Evolutionary conservation across 192 early-diverging fungal species (phyloP).

Genomic region (Allomyces macrogynus): DNA sequence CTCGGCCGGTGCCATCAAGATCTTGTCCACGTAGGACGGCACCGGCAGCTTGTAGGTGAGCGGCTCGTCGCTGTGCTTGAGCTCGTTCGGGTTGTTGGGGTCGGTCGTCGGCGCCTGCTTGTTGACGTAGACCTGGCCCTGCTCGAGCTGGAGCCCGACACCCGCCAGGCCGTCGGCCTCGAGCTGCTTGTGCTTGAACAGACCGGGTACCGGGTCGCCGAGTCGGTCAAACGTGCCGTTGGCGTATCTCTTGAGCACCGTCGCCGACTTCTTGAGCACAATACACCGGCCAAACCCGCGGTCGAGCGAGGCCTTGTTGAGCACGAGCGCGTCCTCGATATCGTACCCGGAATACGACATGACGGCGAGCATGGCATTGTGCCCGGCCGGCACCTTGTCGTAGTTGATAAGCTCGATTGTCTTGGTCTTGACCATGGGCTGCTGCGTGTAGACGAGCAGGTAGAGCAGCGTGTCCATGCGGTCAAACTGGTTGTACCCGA

Average conservation of each 20-base stretch:
- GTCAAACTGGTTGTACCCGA: slow-evolving; percentile 83
- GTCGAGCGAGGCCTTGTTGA: slow-evolving; percentile 88
- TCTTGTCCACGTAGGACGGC: slow-evolving; percentile 78
- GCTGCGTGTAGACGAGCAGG: slow-evolving; percentile 88
- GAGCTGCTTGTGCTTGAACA: slow-evolving; percentile 40
- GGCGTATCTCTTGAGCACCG: slow-evolving; percentile 68
- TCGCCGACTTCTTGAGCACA: slow-evolving; percentile 71
- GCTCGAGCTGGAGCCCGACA: slow-evolving; percentile 56
- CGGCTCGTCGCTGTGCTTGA: slow-evolving; percentile 46
- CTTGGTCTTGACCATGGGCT: slow-evolving; percentile 95
- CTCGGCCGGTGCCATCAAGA: slow-evolving; percentile 78
- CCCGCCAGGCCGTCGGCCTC: slow-evolving; percentile 80
- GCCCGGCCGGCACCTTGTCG: slow-evolving; percentile 73
- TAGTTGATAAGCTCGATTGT: slow-evolving; percentile 95
- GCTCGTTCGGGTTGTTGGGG: slow-evolving; percentile 21
- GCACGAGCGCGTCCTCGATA: slow-evolving; percentile 93
- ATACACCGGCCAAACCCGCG: slow-evolving; percentile 92
- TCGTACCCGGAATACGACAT: slow-evolving; percentile 97
- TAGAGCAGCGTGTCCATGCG: slow-evolving; percentile 90
- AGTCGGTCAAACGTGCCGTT: slow-evolving; percentile 74
- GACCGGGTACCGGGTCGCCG: slow-evolving; percentile 30
- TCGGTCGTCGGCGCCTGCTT: slow-evolving; percentile 72
- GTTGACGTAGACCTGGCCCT: slow-evolving; percentile 54
- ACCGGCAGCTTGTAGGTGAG: slow-evolving; percentile 77
- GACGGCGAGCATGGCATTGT: slow-evolving; percentile 84